These are phyloP conservation scores for Phoma sp. DNA, from an alignment of 2,329 filamentous ascomycete species.

Conservation along the genomic window DNA sequence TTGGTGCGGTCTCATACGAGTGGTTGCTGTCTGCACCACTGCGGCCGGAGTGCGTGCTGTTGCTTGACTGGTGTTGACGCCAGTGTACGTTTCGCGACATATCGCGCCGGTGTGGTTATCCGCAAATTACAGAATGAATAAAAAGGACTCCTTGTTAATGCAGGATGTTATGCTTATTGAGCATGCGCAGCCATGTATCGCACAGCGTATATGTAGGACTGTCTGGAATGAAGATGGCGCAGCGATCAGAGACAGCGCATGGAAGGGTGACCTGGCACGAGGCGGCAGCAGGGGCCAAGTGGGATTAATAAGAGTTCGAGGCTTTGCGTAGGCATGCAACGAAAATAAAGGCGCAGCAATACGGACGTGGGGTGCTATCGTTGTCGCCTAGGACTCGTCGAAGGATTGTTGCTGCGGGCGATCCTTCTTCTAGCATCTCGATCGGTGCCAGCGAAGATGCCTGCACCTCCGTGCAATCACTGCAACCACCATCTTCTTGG, in stretches of 20 bases:
- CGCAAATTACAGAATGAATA: conserved; percentile 18
- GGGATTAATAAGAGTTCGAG: conserved; percentile 27
- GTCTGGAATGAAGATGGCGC: conserved; percentile 27
- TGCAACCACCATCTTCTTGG: conserved; percentile 16
- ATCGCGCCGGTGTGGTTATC: conserved; percentile 22
- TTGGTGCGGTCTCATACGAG: conserved; percentile 44
- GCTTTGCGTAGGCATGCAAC: conserved; percentile 22
- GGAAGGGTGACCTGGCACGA: conserved; percentile 37
- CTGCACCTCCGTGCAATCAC: conserved; percentile 24
- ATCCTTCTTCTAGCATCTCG: conserved; percentile 20
- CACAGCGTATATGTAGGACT: conserved; percentile 29
- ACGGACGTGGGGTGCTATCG: conserved; percentile 14
- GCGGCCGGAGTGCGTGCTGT: conserved; percentile 38
- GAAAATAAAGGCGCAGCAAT: conserved; percentile 31
- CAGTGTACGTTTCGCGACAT: conserved; percentile 45
- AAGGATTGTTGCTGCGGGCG: conserved; percentile 12
- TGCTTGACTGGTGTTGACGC: conserved; percentile 42
- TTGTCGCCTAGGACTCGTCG: conserved; percentile 24
- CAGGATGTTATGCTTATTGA: conserved; percentile 19
- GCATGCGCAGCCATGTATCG: conserved; percentile 23
- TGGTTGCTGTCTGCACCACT: conserved; percentile 42
- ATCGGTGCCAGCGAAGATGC: conserved; percentile 31
- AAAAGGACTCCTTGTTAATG: conserved; percentile 14
- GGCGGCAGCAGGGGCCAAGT: conserved; percentile 27
- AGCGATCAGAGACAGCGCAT: conserved; percentile 31